phyloP scores from a whole-genome alignment of 371 early-diverging fungal genomes.

The Thermomucor indicae-seudaticae region DNA sequence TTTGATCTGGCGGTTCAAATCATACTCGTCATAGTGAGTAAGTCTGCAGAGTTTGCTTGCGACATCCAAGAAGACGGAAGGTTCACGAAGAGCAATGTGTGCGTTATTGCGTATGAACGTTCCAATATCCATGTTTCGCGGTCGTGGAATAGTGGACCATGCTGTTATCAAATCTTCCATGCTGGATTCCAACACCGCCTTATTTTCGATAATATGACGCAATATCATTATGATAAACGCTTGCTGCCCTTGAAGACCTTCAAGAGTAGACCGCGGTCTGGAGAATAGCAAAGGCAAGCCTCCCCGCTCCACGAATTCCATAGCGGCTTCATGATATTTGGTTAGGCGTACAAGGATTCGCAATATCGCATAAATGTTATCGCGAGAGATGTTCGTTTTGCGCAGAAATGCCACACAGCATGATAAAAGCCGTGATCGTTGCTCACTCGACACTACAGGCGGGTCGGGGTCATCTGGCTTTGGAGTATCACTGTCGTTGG shows the following conservation, averaged over 20 bases:
- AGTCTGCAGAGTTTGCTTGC: constrained; percentile 63
- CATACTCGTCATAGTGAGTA: constrained; percentile 55
- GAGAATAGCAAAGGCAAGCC: constrained; percentile 63
- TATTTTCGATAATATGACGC: constrained; percentile 83
- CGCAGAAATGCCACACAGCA: constrained; percentile 45
- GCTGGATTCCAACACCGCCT: constrained; percentile 53
- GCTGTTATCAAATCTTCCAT: constrained; percentile 77
- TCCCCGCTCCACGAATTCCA: constrained; percentile 62
- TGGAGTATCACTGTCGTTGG: background rate
- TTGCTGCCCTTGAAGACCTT: constrained; percentile 68
- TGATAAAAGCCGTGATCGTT: constrained; percentile 35
- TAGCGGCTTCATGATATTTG: constrained; percentile 58
- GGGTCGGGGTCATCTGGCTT: constrained; percentile 6
- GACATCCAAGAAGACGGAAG: constrained; percentile 67
- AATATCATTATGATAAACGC: constrained; percentile 76
- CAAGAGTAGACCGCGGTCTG: constrained; percentile 38
- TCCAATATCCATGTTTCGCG: constrained; percentile 68
- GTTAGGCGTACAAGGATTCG: constrained; percentile 82
- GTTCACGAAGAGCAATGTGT: constrained; percentile 72
- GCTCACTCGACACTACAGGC: constrained; percentile 15
- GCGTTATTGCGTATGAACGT: constrained; percentile 69
- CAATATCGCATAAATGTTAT: constrained; percentile 63
- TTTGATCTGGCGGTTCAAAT: constrained; percentile 52
- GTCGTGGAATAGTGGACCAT: constrained; percentile 71
- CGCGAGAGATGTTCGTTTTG: constrained; percentile 42